Evolutionary conservation across 2,329 filamentous ascomycete genomes (phyloP), one percentile per base, ranked within the genome.

Genomic region (Scleromitrula shiraiana): DNA sequence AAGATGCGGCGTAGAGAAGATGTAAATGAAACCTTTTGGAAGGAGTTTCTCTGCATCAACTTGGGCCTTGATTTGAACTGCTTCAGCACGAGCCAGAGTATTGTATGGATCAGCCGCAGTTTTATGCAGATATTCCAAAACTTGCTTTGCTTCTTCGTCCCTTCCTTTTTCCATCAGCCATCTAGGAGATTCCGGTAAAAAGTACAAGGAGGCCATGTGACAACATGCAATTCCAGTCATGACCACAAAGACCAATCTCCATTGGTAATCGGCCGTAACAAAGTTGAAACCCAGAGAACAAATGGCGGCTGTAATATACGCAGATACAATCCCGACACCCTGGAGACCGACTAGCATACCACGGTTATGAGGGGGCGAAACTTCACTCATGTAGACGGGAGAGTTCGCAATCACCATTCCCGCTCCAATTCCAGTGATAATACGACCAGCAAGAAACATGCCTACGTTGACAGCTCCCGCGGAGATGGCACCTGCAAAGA

Each of bases 121-220:
- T 22, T 27, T 44, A 30, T 36, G 41, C 4, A 59, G 36, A 26
- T 51, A 56, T n/a, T 51, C 35, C 2, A 57, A 43, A 1, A 55
- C 50, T 9, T 51, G 43, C 3, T 53, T 29, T 2, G 56, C 56
- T 30, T 58, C 29, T 2, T 22, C 41, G 6, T 42, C 36, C 7
- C 48, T 42, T 10, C 50, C 46, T 24, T 52, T 47, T 22, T 48
- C 49, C 23, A 56, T 48, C 19, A 58, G 46, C 36, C 53, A 56
- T 15, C 84, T 76, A 0, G 84, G 83, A 0, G 82, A 85, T 63
- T 88, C 84, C 7, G 84, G 84, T 2, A 88, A 73, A 48, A 85
- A 53, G 32, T 81, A 53, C 67, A 88, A 20, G 1, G 53, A 49
- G 1, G 53, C 39, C n/a, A 58, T 24, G 17, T 59, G 47, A n/a